A percentile compares a stretch with the other conserved stretches of the same genome.
These are phyloP conservation scores for Acacia crassicarpa DNA, from an alignment of 306 rosid species.

Conservation along the genomic window DNA sequence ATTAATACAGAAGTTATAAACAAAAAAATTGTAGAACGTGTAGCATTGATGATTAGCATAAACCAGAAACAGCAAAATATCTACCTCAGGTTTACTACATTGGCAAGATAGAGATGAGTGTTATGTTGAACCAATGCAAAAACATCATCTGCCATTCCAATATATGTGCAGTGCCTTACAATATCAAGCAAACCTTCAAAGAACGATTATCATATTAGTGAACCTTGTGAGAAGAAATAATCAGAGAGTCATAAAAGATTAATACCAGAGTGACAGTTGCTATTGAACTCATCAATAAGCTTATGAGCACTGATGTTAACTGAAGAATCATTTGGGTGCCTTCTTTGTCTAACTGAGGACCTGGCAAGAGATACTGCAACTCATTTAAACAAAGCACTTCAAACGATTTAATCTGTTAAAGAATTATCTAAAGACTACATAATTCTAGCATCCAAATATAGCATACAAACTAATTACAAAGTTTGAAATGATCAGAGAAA, in stretches of 20 bases:
- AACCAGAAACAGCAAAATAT: slow-evolving; percentile 32
- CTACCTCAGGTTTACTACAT: slow-evolving; percentile 86
- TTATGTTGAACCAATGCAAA: slow-evolving; percentile 91
- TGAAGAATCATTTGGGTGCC: slow-evolving; percentile 74
- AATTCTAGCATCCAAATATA: neutral
- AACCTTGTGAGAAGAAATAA: slow-evolving; percentile 22
- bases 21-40: neutral
- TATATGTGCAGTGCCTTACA: slow-evolving; percentile 76
- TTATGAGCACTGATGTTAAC: slow-evolving; percentile 78
- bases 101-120: slow-evolving; percentile 87
- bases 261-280: slow-evolving; percentile 69
- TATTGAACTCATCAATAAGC: slow-evolving; percentile 71
- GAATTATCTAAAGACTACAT: neutral
- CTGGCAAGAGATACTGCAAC: slow-evolving; percentile 43
- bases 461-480: neutral
- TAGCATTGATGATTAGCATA: neutral
- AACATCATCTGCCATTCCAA: slow-evolving; percentile 95
- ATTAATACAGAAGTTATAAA: slow-evolving; percentile 14
- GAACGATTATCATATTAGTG: slow-evolving; percentile 25
- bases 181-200: slow-evolving; percentile 75
- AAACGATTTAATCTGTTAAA: slow-evolving; percentile 5
- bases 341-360: slow-evolving; percentile 83
- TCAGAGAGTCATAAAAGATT: slow-evolving; percentile 17
- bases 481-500: neutral
- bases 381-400: slow-evolving; percentile 2